These are phyloP conservation scores for Nitzschia palea DNA, from an alignment of 108 stramenopile species.

Conservation along the genomic window DNA sequence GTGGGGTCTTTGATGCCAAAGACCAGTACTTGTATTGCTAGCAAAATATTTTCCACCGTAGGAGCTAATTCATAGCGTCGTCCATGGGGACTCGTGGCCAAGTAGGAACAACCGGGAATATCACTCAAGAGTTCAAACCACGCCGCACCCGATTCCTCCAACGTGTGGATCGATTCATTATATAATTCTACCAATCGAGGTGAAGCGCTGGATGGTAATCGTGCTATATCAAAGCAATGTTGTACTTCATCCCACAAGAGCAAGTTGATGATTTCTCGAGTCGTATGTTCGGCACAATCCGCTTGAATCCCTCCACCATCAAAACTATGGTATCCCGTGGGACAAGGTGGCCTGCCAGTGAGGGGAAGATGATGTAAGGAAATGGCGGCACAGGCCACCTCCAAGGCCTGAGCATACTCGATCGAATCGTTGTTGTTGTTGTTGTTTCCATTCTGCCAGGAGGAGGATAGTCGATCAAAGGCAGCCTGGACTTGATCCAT, in stretches of 20 bases:
- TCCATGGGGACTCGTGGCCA: conserved; percentile 29
- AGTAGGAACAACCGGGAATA: conserved; percentile 32
- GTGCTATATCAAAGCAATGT: conserved; percentile 13
- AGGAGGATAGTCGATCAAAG: neutral
- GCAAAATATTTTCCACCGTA: conserved; percentile 27
- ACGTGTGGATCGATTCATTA: neutral
- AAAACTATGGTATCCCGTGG: conserved; percentile 35
- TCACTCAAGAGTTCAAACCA: conserved; percentile 39
- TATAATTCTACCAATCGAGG: conserved; percentile 8
- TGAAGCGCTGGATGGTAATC: conserved; percentile 28
- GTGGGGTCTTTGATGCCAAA: neutral
- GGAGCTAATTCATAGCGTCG: conserved; percentile 37
- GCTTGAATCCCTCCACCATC: conserved; percentile 23
- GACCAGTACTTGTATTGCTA: conserved; percentile 14
- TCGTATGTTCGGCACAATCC: conserved; percentile 42
- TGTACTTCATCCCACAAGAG: conserved; percentile 34
- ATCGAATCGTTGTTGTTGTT: neutral
- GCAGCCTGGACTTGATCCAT: neutral
- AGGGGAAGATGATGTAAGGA: conserved; percentile 6
- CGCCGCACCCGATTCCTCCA: conserved; percentile 4
- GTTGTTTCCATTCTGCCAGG: neutral
- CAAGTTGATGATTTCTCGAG: conserved; percentile 33
- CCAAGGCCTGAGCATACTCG: conserved; percentile 15
- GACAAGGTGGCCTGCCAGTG: conserved; percentile 19
- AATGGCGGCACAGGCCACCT: conserved; percentile 28